Percentiles rank a stretch among this genome's conserved stretches.
Conservation (phyloP, 208 protist species). For the Entamoeba nuttalli region DNA sequence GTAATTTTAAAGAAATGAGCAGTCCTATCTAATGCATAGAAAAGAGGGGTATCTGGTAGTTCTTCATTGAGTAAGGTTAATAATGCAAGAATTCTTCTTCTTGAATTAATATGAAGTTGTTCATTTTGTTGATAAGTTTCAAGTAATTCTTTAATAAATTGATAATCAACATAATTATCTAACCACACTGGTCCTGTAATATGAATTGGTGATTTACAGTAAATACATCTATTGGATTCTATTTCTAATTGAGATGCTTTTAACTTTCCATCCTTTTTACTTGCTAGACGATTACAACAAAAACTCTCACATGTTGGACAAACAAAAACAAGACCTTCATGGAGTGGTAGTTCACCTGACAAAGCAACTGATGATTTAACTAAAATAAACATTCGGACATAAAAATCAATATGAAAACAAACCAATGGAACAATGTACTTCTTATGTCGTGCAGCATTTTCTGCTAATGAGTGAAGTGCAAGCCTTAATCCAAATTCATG, state of each 20-base stretch:
- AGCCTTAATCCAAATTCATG: slow-evolving; percentile 14
- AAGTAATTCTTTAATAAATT: not conserved
- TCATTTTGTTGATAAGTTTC: not conserved
- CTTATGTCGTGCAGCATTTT: not conserved
- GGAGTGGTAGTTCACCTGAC: not conserved
- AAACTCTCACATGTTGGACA: not conserved
- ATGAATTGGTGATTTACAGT: not conserved
- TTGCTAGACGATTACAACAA: not conserved
- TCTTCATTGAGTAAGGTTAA: not conserved
- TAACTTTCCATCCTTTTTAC: not conserved
- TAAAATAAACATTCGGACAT: slow-evolving; percentile 1
- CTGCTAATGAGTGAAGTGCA: not conserved
- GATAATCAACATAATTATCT: not conserved
- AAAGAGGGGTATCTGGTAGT: not conserved
- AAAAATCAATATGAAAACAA: slow-evolving; percentile 12
- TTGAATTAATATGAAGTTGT: not conserved
- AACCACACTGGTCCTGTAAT: not conserved
- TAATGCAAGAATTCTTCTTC: not conserved
- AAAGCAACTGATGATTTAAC: not conserved
- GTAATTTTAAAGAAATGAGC: not conserved
- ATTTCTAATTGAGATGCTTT: not conserved
- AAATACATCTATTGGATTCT: not conserved
- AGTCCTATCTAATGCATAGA: not conserved
- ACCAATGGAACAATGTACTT: not conserved
- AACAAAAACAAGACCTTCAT: not conserved